Base-by-base conservation (phyloP, 352 stramenopile species). In the Plasmopara halstedii region DNA sequence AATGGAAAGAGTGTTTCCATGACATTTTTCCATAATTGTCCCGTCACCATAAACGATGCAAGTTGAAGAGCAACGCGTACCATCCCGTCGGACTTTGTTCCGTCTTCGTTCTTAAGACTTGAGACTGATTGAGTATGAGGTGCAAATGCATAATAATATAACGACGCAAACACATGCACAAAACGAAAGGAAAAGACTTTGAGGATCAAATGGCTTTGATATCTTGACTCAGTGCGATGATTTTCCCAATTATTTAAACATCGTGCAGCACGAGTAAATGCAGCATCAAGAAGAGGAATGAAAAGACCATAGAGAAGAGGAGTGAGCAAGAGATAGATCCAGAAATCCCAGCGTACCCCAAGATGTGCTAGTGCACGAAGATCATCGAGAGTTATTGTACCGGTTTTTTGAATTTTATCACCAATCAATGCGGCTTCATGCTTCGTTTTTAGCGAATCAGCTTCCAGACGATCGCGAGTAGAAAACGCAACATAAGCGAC, bases 161-260 rank as follows among this genome's bases (percentile, higher is more conserved):
- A 71, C 37, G 87, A 95, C 20, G 91, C 87, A 60, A 98, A 98
- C 38, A 97, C 94, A 64, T 97, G 96, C 7, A 98, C 85, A 50
- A 98, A 98, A 37, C 92, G 85, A 62, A 99, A 99, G 5, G 94
- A 86, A 59, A 99, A 98, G 1, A 98, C 95, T 71, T 99, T 99
- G 59, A 97, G 90, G 54, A 99, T 98, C 45, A 99, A 72, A 21
- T 90, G 74, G 56, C 88, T 95, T 41, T 88, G 73, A 56, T 95
- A 86, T 18, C 52, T 63, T 20, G 70, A 84, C 56, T 91, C 74
- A 17, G 86, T 97, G 43, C 62, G 56, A 67, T 97, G 89, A 62
- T 96, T 96, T 63, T 97, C 89, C 69, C 85, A 97, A 53, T 97
- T 81, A 52, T 95, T 99, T 23, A 99, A 67, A 13, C 58, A 66